Conservation (phyloP, 2,329 filamentous ascomycete species). For the Ceratocystis destructans region DNA sequence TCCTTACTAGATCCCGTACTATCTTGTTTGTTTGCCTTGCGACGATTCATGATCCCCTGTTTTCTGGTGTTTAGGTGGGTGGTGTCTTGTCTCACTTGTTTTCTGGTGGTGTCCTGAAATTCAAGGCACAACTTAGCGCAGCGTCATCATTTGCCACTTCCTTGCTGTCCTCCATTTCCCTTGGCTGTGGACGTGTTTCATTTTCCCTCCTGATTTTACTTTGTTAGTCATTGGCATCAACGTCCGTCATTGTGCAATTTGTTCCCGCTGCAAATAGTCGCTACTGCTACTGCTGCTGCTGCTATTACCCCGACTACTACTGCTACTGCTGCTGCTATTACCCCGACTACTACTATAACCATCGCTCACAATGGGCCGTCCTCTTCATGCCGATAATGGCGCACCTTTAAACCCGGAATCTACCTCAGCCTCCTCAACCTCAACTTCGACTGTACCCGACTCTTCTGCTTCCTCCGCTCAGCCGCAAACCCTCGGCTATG, state of each 20-base stretch:
- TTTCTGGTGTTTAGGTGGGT: background rate
- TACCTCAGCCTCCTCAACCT: background rate
- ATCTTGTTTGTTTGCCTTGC: background rate
- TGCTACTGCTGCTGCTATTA: background rate
- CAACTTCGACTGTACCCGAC: background rate
- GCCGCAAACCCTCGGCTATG: background rate
- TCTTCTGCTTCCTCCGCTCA: background rate
- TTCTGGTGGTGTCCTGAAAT: constrained; percentile 6
- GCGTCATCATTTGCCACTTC: background rate
- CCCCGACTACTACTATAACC: background rate
- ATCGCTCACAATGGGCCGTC: background rate
- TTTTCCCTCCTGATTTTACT: background rate
- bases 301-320: background rate
- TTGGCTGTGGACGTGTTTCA: background rate
- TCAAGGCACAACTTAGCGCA: background rate
- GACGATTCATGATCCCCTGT: constrained; percentile 13
- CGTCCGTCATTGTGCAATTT: too few species aligned
- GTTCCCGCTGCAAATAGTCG: too few species aligned
- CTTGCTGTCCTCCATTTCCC: background rate
- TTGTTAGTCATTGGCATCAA: background rate
- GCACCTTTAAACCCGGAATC: background rate
- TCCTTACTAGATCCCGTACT: constrained; percentile 7
- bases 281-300: too few species aligned
- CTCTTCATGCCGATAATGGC: background rate
- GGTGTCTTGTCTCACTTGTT: background rate